phyloP scores from a whole-genome alignment of 768 basidiomycete species.

The Calocybe cyanea region DNA sequence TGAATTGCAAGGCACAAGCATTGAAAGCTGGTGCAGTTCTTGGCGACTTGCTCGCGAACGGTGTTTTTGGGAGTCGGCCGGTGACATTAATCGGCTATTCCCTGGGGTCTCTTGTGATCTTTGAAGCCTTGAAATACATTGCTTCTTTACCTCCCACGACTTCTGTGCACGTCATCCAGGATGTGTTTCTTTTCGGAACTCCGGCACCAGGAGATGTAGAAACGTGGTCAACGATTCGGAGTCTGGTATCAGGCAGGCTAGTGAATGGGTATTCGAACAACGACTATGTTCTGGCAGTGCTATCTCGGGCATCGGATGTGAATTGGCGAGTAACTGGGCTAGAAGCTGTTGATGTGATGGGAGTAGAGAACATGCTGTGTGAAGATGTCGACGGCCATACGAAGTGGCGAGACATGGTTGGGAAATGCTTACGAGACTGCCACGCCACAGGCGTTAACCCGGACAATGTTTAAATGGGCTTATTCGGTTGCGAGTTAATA shows the following conservation, averaged over 20 bases:
- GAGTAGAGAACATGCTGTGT: constrained; percentile 50
- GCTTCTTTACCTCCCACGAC: constrained; percentile 38
- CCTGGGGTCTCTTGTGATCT: constrained; percentile 52
- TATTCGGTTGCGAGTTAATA: neutral
- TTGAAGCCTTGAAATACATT: constrained; percentile 50
- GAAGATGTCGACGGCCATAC: constrained; percentile 46
- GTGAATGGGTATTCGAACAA: constrained; percentile 50
- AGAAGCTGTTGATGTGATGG: constrained; percentile 41
- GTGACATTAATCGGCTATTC: constrained; percentile 56
- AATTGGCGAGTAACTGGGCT: constrained; percentile 53
- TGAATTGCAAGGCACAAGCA: constrained; percentile 49
- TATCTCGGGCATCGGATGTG: constrained; percentile 42
- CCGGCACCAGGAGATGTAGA: constrained; percentile 37
- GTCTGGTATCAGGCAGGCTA: constrained; percentile 47
- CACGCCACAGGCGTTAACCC: constrained; percentile 35
- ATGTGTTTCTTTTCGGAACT: constrained; percentile 52
- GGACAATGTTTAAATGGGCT: constrained; percentile 21
- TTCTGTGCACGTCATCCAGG: constrained; percentile 46
- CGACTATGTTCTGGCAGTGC: constrained; percentile 53
- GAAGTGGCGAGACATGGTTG: constrained; percentile 47
- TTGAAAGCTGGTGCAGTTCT: constrained; percentile 52
- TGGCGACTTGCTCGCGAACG: constrained; percentile 44
- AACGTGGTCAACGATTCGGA: constrained; percentile 43
- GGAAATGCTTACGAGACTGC: constrained; percentile 37
- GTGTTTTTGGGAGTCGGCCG: constrained; percentile 51